Base-by-base conservation (phyloP, 2,329 filamentous ascomycete species). In the Colletotrichum magnum region DNA sequence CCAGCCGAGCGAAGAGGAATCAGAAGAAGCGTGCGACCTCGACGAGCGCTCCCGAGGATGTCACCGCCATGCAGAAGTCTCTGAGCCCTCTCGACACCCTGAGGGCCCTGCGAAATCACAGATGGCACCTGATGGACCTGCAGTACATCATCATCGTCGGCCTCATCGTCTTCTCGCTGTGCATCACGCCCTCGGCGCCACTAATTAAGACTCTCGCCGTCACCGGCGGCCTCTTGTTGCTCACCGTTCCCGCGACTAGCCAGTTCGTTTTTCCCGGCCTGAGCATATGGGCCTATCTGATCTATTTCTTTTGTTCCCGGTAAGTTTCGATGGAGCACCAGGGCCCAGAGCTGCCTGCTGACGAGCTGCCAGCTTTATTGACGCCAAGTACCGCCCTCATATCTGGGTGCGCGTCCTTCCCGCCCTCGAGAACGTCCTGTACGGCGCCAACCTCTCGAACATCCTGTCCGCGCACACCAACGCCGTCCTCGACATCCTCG, bases 341-440 rank as follows among this genome's bases (percentile, higher is more conserved):
- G 2, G 16, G 12, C 9, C n/a, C 1, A 21, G 21, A 50, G 54
- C 50, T 43, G 21, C 58, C 16, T 21, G 59, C 53, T 69, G 5
- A 50, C 61, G 53, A 60, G 64, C 58, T 57, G 68, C 12, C 77
- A 97, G 94, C 77, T 98, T 97, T 83, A 95, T 98, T 74, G 93
- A 94, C 45, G 89, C 90, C 74, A 93, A 95, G 77, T 96, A 94
- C 84, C 91, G 95, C 74, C 95, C 95, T 69, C 92, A 94, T 71
- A 98, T 98, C 76, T 97, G 94, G 93, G 95, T 98, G 73, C 94
- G 95, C 76, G 94, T 98, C 32, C 88, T 98, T 43, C 95, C 95
- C 5, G 94, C 95, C 18, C 89, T 98, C 72, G 95, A 98, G 83
- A 98, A 98, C 80, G 96, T 98, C 71, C 87, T 98, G 41, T 98